phyloP scores from a whole-genome alignment of 371 early-diverging fungal genomes.

The Mucor indicus region DNA sequence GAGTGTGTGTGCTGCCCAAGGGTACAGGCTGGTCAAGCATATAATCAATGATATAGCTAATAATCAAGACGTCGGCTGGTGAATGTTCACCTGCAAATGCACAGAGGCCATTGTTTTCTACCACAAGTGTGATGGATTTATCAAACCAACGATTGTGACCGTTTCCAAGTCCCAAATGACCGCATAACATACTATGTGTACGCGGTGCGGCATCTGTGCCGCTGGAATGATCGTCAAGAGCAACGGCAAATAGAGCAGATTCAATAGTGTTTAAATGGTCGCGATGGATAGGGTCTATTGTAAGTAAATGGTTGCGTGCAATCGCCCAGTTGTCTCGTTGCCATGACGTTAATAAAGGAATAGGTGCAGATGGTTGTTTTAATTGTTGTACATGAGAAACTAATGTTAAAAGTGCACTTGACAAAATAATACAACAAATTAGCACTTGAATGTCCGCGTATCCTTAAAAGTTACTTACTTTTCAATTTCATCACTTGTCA shows the following conservation, averaged over 20 bases:
- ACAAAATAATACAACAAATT: background rate
- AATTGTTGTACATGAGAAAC: slow-evolving; percentile 44
- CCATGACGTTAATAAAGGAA: slow-evolving; percentile 80
- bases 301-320: slow-evolving; percentile 58
- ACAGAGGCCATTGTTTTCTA: slow-evolving; percentile 69
- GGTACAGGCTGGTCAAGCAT: slow-evolving; percentile 48
- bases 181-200: slow-evolving; percentile 27
- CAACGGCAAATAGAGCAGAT: slow-evolving; percentile 70
- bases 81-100: slow-evolving; percentile 83
- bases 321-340: slow-evolving; percentile 84
- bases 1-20: background rate
- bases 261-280: slow-evolving; percentile 54
- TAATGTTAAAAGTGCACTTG: slow-evolving; percentile 27
- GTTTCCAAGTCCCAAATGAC: slow-evolving; percentile 32
- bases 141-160: slow-evolving; percentile 93
- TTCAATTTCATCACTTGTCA: slow-evolving; percentile 71
- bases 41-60: slow-evolving; percentile 61
- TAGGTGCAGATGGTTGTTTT: slow-evolving; percentile 44
- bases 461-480: slow-evolving; percentile 33
- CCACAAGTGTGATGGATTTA: slow-evolving; percentile 65
- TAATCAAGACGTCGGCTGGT: slow-evolving; percentile 77
- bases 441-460: background rate
- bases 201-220: slow-evolving; percentile 31
- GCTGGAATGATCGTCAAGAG: slow-evolving; percentile 67
- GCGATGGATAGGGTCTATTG: slow-evolving; percentile 51